Percentiles rank a stretch among this genome's conserved stretches.
phyloP scores from a whole-genome alignment of 2,329 filamentous ascomycete genomes.

The Zasmidium citrigriseum region DNA sequence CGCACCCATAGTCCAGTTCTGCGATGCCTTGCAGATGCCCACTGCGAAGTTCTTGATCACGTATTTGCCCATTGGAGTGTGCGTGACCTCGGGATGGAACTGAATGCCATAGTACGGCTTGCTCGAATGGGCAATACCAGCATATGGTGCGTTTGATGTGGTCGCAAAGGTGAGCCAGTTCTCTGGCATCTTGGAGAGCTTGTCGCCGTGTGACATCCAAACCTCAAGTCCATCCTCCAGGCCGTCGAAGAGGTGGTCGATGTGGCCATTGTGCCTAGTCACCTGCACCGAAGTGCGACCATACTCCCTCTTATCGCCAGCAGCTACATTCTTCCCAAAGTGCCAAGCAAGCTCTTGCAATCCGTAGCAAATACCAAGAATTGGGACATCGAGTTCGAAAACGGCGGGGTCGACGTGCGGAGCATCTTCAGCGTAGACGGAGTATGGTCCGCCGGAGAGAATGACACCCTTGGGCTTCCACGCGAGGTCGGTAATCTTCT shows the following conservation, averaged over 20 bases:
- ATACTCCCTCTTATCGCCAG: slow-evolving; percentile 69
- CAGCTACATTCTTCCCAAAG: slow-evolving; percentile 65
- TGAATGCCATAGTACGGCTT: slow-evolving; percentile 80
- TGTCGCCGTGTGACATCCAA: slow-evolving; percentile 90
- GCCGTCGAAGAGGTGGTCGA: slow-evolving; percentile 77
- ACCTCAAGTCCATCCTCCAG: slow-evolving; percentile 70
- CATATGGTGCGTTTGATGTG: slow-evolving; percentile 75
- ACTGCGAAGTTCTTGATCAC: slow-evolving; percentile 82
- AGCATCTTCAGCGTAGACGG: slow-evolving; percentile 77
- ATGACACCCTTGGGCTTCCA: slow-evolving; percentile 86
- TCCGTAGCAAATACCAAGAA: slow-evolving; percentile 65
- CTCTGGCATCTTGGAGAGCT: slow-evolving; percentile 72
- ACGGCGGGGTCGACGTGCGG: slow-evolving; percentile 80
- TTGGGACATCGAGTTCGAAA: slow-evolving; percentile 70
- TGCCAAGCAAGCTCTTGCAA: slow-evolving; percentile 75
- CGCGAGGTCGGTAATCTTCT: slow-evolving; percentile 72
- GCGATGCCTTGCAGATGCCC: slow-evolving; percentile 73
- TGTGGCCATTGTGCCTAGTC: slow-evolving; percentile 60
- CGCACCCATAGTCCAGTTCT: slow-evolving; percentile 82
- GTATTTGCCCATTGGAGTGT: slow-evolving; percentile 68
- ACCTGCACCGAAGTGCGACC: slow-evolving; percentile 69
- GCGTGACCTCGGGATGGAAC: slow-evolving; percentile 84
- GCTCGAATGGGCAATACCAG: slow-evolving; percentile 71
- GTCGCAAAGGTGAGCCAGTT: slow-evolving; percentile 73
- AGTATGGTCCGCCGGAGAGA: slow-evolving; percentile 70